A percentile compares a stretch with the other conserved stretches of the same genome.
phyloP scores from a whole-genome alignment of 2,329 filamentous ascomycete genomes.

The Ophiobolus disseminans region DNA sequence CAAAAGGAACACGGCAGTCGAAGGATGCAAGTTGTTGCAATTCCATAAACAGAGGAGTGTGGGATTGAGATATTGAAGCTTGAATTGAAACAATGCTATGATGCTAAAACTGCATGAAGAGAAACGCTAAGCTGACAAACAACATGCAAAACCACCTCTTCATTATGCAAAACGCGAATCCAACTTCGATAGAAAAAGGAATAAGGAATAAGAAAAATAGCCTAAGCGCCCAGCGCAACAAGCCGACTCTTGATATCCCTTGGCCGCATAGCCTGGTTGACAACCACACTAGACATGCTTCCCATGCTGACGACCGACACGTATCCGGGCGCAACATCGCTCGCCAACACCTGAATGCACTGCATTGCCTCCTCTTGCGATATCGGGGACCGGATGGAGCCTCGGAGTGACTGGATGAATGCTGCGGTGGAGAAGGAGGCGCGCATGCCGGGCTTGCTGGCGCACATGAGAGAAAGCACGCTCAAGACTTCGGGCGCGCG shows the following conservation, averaged over 20 bases:
- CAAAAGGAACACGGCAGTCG: too few species aligned
- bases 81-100: too few species aligned
- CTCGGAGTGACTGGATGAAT: conserved; percentile 53
- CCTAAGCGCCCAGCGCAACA: conserved; percentile 33
- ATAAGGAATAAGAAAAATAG: background rate
- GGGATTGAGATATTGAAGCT: too few species aligned
- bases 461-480: conserved; percentile 53
- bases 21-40: too few species aligned
- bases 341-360: conserved; percentile 53
- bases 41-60: too few species aligned
- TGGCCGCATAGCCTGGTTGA: conserved; percentile 47
- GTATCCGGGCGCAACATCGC: conserved; percentile 54
- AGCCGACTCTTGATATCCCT: conserved; percentile 43
- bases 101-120: too few species aligned
- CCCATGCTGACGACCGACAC: conserved; percentile 50
- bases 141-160: conserved; percentile 1
- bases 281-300: conserved; percentile 53
- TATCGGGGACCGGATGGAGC: conserved; percentile 55
- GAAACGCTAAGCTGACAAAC: too few species aligned
- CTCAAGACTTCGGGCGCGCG: conserved; percentile 55
- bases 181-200: background rate
- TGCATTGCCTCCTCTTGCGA: conserved; percentile 54
- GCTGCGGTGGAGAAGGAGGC: conserved; percentile 55
- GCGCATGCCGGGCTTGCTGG: conserved; percentile 42
- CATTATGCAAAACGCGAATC: conserved; percentile 1